Percentiles rank a stretch among this genome's conserved stretches.
These are phyloP conservation scores for Dendrobium catenatum DNA, from an alignment of 106 monocot genomes.

Conservation along the genomic window DNA sequence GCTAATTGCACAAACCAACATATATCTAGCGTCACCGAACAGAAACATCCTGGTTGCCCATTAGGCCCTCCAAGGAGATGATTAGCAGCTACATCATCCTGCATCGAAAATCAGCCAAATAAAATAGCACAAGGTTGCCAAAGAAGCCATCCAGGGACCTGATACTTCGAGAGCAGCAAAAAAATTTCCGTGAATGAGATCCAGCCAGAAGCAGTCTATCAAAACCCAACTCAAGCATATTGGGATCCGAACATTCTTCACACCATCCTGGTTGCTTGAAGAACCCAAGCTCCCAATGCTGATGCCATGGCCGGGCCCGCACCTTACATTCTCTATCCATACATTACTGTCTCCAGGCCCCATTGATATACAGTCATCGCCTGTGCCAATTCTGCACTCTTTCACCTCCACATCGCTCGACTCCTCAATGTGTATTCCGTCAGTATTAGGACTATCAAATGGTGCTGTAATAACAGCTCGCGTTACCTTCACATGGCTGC, in stretches of 20 bases:
- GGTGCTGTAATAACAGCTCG: not conserved
- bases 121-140: too few relatives aligned
- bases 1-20: too few relatives aligned
- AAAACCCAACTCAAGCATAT: too few relatives aligned
- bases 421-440: constrained; percentile 11
- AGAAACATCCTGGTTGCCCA: too few relatives aligned
- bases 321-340: not conserved
- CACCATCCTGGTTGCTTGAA: not conserved
- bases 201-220: too few relatives aligned
- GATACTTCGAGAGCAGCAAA: too few relatives aligned
- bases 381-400: not conserved
- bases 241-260: not conserved
- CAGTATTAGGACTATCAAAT: constrained; percentile 4
- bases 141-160: too few relatives aligned
- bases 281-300: constrained; percentile 11
- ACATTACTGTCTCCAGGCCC: not conserved
- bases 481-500: not conserved
- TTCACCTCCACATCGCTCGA: not conserved
- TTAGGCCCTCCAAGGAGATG: too few relatives aligned
- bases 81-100: too few relatives aligned
- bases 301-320: constrained; percentile 12
- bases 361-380: constrained; percentile 11
- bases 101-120: too few relatives aligned
- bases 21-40: too few relatives aligned
- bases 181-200: too few relatives aligned